Evolutionary conservation across 2,329 filamentous ascomycete species (phyloP).

Genomic region (Fusarium sp.): DNA sequence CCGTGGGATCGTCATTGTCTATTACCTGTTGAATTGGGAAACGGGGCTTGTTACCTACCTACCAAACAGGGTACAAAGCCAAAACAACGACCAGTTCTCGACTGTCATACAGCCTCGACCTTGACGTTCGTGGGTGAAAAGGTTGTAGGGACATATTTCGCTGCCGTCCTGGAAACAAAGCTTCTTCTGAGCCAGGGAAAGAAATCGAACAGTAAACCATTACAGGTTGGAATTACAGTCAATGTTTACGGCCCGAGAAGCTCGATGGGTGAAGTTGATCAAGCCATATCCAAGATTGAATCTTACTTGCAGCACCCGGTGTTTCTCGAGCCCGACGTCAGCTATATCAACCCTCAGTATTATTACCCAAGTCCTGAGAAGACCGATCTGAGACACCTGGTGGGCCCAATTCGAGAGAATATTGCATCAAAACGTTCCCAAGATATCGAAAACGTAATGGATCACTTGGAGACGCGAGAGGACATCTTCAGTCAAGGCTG

Average conservation of each 20-base stretch:
- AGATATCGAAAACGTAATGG: background rate
- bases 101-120: background rate
- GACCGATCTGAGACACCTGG: background rate
- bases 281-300: rapidly evolving
- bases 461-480: background rate
- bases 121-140: rapidly evolving
- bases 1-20: background rate
- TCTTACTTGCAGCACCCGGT: slow-evolving; percentile 6
- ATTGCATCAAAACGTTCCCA: background rate
- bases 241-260: background rate
- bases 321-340: background rate
- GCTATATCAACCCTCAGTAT: slow-evolving; percentile 1
- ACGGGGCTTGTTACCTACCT: background rate
- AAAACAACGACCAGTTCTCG: background rate
- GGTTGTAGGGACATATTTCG: background rate
- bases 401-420: background rate
- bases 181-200: rapidly evolving
- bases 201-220: rapidly evolving
- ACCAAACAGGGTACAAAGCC: rapidly evolving
- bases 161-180: background rate
- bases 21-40: background rate
- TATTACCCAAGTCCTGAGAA: background rate
- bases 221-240: rapidly evolving
- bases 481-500: rapidly evolving
- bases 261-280: background rate